These are phyloP conservation scores for Anisodus tanguticus DNA, from an alignment of 257 asterid genomes.

Conservation along the genomic window DNA sequence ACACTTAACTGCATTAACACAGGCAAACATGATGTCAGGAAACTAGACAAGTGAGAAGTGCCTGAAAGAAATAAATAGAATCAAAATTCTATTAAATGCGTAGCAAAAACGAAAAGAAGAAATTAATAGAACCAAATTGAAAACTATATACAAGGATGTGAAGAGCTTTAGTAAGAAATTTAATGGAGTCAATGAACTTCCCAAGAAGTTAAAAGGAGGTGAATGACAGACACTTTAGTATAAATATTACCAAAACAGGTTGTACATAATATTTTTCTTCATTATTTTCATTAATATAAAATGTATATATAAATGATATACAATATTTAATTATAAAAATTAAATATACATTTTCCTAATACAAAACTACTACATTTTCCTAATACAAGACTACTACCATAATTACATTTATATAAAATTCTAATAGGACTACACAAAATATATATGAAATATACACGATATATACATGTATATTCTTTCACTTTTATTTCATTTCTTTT, in stretches of 20 bases:
- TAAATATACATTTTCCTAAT: no score
- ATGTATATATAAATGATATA: no score
- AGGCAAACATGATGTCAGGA: slow-evolving; percentile 10
- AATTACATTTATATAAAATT: no score
- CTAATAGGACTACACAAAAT: no score
- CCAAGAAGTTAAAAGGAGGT: slow-evolving; percentile 24
- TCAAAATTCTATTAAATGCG: not conserved
- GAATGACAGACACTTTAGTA: not conserved
- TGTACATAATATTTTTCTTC: not conserved
- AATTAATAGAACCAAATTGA: slow-evolving; percentile 19
- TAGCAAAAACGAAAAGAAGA: not conserved
- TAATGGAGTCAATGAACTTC: not conserved
- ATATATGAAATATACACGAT: no score
- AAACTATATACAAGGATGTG: slow-evolving; percentile 3
- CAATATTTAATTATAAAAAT: no score
- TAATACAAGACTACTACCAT: no score
- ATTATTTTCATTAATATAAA: no score
- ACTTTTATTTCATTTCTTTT: not conserved
- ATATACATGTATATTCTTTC: no score
- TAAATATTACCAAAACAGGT: not conserved
- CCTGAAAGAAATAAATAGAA: slow-evolving; percentile 14
- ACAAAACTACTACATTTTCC: no score
- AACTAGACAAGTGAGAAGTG: not conserved
- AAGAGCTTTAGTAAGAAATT: slow-evolving; percentile 7
- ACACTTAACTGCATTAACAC: slow-evolving; percentile 65